Evolutionary conservation across 2,329 filamentous ascomycete species (phyloP).

Genomic region (Neofusicoccum sp.): DNA sequence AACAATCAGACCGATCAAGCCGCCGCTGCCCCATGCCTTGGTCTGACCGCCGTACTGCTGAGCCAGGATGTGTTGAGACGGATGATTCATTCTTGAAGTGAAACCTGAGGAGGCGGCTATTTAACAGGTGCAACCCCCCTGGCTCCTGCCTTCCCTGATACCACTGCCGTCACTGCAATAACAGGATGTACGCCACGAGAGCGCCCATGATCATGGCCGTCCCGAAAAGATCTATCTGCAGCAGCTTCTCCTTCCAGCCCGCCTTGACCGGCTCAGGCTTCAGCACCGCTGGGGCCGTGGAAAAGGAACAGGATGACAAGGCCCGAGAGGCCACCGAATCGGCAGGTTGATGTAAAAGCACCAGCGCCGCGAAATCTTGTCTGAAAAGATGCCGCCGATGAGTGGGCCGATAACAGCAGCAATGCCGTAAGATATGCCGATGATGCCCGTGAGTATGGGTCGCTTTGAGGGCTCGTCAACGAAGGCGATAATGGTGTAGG

Average conservation of each 20-base stretch:
- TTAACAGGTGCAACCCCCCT: too few relatives aligned
- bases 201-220: conserved; percentile 36
- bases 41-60: conserved; percentile 39
- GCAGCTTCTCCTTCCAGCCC: conserved; percentile 3
- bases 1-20: not conserved
- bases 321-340: conserved; percentile 44
- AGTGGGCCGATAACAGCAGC: conserved; percentile 29
- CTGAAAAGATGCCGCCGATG: conserved; percentile 24
- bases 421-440: conserved; percentile 21
- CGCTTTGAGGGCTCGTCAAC: conserved; percentile 46
- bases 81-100: too few relatives aligned
- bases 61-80: conserved; percentile 25
- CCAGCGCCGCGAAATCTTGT: conserved; percentile 28
- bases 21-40: conserved; percentile 1
- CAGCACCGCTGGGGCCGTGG: conserved; percentile 34
- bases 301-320: conserved; percentile 45
- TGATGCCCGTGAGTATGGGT: not conserved
- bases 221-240: conserved; percentile 33
- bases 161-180: conserved; percentile 32
- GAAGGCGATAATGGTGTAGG: conserved; percentile 54
- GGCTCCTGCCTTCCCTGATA: too few relatives aligned
- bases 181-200: conserved; percentile 36
- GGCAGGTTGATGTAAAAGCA: conserved; percentile 51
- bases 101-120: too few relatives aligned
- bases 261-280: conserved; percentile 28